Evolutionary conservation across 768 basidiomycete species (phyloP), one percentile per base, ranked within the genome.

Genomic region (Fibroporia radiculosa): DNA sequence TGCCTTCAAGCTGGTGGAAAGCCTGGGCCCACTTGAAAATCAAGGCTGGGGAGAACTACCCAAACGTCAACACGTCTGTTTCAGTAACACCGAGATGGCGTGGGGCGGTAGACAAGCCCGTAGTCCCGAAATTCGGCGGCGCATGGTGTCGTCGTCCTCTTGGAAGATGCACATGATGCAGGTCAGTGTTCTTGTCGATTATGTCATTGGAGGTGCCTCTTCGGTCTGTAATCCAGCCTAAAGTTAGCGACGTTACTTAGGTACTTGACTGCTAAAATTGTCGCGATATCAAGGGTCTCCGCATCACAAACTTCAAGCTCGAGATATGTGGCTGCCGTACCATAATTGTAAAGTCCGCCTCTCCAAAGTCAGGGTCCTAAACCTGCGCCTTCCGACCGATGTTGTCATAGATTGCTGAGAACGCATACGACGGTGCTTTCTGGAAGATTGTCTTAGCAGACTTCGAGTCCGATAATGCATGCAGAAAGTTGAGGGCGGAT

Each of bases 381-480:
- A 43, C 48, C 3, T 55, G 56, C 3, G 41, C 48, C 50, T 49
- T 54, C 5, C 53, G 45, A 45, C 54, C 56, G 47, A 58, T 49
- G 27, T 58, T 58, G 42, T 58, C 56, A 25, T 56, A 56, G 13
- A 56, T 33, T 23, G 56, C 49, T 12, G 53, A 22, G 38, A 54
- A 59, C 3, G 39, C 32, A 1, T 41, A 37, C 11, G n/a, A 11
- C 20, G 24, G 18, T 20, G 40, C 56, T 6, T 38, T 29, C 6
- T 28, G 16, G 3, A 43, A 50, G 28, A 58, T 16, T 8, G 34
- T 27, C 12, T 13, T 6, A n/a, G 47, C 31, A n/a, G n/a, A n/a
- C n/a, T 53, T 42, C 22, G 50, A 46, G 13, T 16, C 22, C 4
- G 53, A 44, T 6, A 59, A 48, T 6, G 28, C 19, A 7, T 35